Base-by-base conservation (phyloP, 306 rosid species). In the Begonia peltatifolia region DNA sequence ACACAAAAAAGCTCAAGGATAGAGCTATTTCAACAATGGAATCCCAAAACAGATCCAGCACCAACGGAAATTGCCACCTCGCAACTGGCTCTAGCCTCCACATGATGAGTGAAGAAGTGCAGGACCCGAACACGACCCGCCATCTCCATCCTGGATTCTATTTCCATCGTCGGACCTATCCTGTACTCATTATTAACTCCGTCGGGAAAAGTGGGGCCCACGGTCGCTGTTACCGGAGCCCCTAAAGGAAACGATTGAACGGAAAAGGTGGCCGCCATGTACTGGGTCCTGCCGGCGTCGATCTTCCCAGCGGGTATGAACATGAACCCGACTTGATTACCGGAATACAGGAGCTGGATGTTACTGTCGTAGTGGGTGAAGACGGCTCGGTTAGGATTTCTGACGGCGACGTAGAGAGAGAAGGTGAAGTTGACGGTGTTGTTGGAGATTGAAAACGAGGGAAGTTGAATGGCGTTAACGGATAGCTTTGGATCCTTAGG, bases 241-340 rank as follows among this genome's bases (percentile, higher is more conserved):
- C 71, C 18, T 14, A 90, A 14, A 0, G 87, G 82, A 46, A 85
- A 74, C 5, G 95, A 72, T 53, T 75, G 71, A 0, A 85, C 95
- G 18, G 85, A 60, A 50, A 90, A 83, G 0, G 90, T 85, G 15
- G 94, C 97, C 0, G 85, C 86, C 84, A 90, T 74, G 75, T 60
- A 71, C 63, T 83, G 72, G 15, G 95, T 90, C 46, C 62, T 70
- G 0, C 80, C 79, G 14, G 95, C 67, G 41, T 69, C 81, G 73
- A 90, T 76, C 61, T 66, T 63, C 2, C 85, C 94, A 62, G 97
- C 95, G 25, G 97, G 97, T 2, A 90, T 84, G 68, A 90, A 90
- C 94, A 90, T 67, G 80, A 90, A 90, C 0, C 97, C 97, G 63
- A 90, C 74, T 54, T 74, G 92, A 3, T 4, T 61, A 9, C 97